Percentiles rank a stretch among this genome's conserved stretches.
These are phyloP conservation scores for Vigna reflexopilosa DNA, from an alignment of 306 rosid species.

Conservation along the genomic window DNA sequence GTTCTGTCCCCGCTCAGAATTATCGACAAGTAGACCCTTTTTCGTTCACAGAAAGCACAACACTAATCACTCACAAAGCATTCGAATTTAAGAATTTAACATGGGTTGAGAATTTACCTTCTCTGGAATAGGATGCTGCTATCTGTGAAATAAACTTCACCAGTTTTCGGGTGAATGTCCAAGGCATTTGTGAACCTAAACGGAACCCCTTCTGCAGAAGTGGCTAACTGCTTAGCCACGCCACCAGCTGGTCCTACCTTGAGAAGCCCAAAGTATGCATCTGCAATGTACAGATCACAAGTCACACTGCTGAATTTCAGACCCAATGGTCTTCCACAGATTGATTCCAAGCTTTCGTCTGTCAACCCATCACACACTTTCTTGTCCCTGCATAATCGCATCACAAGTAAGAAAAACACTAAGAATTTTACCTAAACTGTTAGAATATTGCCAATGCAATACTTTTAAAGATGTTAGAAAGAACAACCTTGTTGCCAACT, in stretches of 20 bases:
- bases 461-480: no score
- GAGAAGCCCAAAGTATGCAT: constrained; percentile 67
- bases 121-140: constrained; percentile 63
- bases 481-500: no score
- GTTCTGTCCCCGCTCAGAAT: constrained; percentile 57
- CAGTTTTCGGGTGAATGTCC: constrained; percentile 57
- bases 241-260: constrained; percentile 54
- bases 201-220: constrained; percentile 56
- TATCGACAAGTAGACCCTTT: constrained; percentile 51
- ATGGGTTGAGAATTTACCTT: constrained; percentile 39
- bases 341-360: constrained; percentile 41
- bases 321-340: constrained; percentile 73
- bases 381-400: constrained; percentile 43
- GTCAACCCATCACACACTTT: constrained; percentile 55
- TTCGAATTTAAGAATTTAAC: no score
- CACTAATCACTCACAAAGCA: no score
- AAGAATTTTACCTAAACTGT: no score
- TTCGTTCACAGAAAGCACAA: background rate
- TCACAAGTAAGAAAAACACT: no score
- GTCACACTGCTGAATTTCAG: constrained; percentile 40
- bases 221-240: constrained; percentile 47
- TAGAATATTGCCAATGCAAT: no score
- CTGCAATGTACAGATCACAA: constrained; percentile 44
- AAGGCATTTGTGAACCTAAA: constrained; percentile 60
- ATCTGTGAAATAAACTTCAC: constrained; percentile 64